Evolutionary conservation across 805 yeast species (phyloP), one percentile per base, ranked within the genome.

Genomic region (Metschnikowia proteae): DNA sequence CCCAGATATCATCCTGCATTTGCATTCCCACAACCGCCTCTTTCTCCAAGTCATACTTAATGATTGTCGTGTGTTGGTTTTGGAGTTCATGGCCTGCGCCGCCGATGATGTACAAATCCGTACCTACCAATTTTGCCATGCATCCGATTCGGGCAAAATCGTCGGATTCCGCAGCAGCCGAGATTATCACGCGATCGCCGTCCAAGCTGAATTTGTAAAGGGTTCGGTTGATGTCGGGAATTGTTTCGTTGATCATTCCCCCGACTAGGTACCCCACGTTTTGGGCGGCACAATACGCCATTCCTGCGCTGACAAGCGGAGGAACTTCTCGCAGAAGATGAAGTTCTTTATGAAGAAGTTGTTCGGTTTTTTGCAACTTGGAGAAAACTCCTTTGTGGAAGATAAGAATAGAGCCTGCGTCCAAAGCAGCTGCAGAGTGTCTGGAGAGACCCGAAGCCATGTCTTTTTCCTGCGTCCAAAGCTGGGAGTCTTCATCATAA

Each of bases 141-240:
- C 80, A 67, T 2, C 88, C 87, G 46, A 78, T 79, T 51, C 86
- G 68, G 46, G 64, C 69, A 27, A 78, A 60, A 6, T 71, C 51
- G 1, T 63, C 60, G 43, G 75, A 59, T 2, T 48, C 39, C 5
- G 63, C 43, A 5, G 55, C 27, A 3, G 56, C 43, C 3, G 47
- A 37, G 3, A 58, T 47, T 4, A 3, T 10, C 9, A 56, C 61
- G 1, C 30, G 40, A 6, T 51, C 48, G 1, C 50, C 54, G 0
- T 38, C 49, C 11, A 68, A 47, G 3, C 55, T 49, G 49, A 79
- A 78, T 28, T 56, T 49, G 48, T 73, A 74, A 17, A 80, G 56
- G 0, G 60, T 50, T 13, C 55, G 58, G 42, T 60, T 72, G 23
- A 74, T 66, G 8, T 42, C 22, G 0, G 77, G 76, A 13, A 49